phyloP scores from a whole-genome alignment of 306 rosid species.

The Spatholobus suberectus region DNA sequence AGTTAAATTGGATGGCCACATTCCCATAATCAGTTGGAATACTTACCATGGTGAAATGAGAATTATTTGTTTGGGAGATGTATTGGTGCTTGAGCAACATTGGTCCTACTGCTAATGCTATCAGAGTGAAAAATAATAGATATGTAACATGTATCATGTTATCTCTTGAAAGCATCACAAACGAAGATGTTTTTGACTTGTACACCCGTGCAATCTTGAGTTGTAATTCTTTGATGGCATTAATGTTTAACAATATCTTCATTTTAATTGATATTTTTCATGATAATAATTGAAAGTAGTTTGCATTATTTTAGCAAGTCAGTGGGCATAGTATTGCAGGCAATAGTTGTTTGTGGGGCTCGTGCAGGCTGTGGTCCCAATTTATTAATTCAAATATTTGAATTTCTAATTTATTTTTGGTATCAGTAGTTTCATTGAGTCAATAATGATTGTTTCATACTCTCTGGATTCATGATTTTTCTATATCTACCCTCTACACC shows the following conservation, averaged over 20 bases:
- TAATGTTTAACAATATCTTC: conserved; percentile 42
- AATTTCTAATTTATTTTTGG: conserved; percentile 30
- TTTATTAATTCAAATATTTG: conserved; percentile 18
- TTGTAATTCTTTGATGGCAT: conserved; percentile 24
- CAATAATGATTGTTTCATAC: conserved; percentile 27
- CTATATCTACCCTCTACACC: conserved; percentile 8
- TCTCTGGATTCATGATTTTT: conserved; percentile 14
- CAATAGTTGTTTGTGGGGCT: conserved; percentile 61
- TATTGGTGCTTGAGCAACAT: neutral
- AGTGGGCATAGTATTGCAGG: conserved; percentile 43
- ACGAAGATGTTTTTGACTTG: no score
- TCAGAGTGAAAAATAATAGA: neutral
- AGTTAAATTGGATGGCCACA: conserved; percentile 7
- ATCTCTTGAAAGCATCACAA: no score
- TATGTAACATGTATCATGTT: conserved; percentile 29
- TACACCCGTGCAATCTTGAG: no score
- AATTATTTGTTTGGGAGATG: neutral
- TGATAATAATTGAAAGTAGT: conserved; percentile 50
- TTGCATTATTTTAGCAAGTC: conserved; percentile 45
- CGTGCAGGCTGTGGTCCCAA: conserved; percentile 46
- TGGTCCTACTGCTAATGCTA: neutral
- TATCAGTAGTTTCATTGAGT: conserved; percentile 35
- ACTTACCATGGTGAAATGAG: neutral
- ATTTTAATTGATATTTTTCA: conserved; percentile 30
- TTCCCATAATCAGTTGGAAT: conserved; percentile 13